Evolutionary conservation across 257 asterid species (phyloP), one percentile per base, ranked within the genome.

Genomic region (Ocimum tenuiflorum): DNA sequence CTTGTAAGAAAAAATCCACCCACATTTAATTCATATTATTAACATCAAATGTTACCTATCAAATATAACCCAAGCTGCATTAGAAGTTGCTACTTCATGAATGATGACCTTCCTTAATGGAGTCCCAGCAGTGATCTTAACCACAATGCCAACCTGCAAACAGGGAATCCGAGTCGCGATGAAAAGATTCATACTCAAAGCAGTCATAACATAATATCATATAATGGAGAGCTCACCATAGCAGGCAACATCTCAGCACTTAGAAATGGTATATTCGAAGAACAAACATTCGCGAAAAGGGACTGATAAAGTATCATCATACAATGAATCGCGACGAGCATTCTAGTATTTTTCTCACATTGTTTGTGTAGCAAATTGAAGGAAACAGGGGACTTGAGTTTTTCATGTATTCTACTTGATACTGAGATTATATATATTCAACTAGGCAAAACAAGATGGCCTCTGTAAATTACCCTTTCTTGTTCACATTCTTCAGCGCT

Each of bases 131-230:
- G 77, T 68, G 65, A 86, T 79, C 81, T 86, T 88, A 45, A 84
- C 94, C 80, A 83, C 84, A 75, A 88, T 84, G 73, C 79, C 82
- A 52, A 88, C 85, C 96, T 88, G 68, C 63, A 67, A 22, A 52
- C 33, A 45, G 35, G 43, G 27, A 33, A 71, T 27, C n/a, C 29
- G 18, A 17, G 56, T 50, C 13, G 36, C 36, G 39, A 43, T 47
- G 33, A 46, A 48, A 27, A 19, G 6, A 13, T 13, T 47, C 52
- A 13, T n/a, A n/a, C n/a, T n/a, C 11, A 33, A 51, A 51, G 22
- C 35, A 22, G 15, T n/a, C 57, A 20, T 20, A 10, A 13, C 59
- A 3, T 24, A 31, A 52, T 3, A 23, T 4, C 23, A 10, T n/a
- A n/a, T n/a, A n/a, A 23, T 52, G 36, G 31, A 2, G 38, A 52